phyloP scores from a whole-genome alignment of 805 yeast species.

The Barnettozyma vustinii region DNA sequence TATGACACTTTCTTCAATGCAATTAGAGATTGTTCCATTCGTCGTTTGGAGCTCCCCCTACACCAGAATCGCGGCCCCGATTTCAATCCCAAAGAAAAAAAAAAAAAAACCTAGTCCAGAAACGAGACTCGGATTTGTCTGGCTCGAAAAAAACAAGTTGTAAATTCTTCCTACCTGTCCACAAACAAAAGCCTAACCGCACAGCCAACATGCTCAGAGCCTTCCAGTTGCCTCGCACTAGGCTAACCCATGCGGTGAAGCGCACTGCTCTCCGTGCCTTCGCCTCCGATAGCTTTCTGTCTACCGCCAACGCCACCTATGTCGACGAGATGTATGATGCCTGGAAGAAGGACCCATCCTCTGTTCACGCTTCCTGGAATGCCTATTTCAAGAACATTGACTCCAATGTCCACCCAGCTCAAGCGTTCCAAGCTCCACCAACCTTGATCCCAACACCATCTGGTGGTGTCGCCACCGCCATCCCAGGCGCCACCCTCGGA shows the following conservation, averaged over 20 bases:
- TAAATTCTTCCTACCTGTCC: not conserved
- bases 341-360: slow-evolving; percentile 84
- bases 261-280: slow-evolving; percentile 8
- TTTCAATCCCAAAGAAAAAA: not conserved
- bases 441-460: slow-evolving; percentile 76
- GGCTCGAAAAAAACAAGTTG: not conserved
- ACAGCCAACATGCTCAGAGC: slow-evolving; percentile 21
- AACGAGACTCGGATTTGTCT: not conserved
- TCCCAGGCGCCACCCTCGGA: slow-evolving; percentile 36
- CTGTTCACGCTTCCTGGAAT: slow-evolving; percentile 96
- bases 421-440: slow-evolving; percentile 90
- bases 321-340: slow-evolving; percentile 97
- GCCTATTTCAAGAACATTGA: slow-evolving; percentile 92
- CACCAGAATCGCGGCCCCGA: slow-evolving; percentile 2
- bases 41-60: not conserved
- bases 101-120: not conserved
- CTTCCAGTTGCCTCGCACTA: slow-evolving; percentile 23
- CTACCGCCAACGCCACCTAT: slow-evolving; percentile 81
- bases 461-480: slow-evolving; percentile 64
- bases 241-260: slow-evolving; percentile 13
- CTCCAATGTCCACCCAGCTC: slow-evolving; percentile 58
- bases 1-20: not conserved
- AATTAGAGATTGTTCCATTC: not conserved
- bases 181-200: not conserved
- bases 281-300: slow-evolving; percentile 64